phyloP scores from a whole-genome alignment of 2,329 filamentous ascomycete genomes.

The Lachnellula hyalina region DNA sequence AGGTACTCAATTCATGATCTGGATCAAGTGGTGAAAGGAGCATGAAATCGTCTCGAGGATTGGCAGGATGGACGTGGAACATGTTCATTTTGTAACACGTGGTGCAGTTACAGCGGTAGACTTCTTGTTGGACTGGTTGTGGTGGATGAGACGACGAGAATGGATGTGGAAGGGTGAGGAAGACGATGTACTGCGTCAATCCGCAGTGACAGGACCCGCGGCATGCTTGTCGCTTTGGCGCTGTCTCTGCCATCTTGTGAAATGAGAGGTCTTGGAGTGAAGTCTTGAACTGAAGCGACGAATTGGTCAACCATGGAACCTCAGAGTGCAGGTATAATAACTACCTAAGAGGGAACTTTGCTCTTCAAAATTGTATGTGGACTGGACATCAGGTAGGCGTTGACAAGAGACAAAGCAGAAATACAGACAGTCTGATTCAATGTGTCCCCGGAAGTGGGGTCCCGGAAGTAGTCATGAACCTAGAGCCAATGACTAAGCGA shows the following conservation, averaged over 20 bases:
- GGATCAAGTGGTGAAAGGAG: conserved; percentile 39
- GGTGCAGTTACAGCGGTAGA: conserved; percentile 40
- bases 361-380: conserved; percentile 2
- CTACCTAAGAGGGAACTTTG: conserved; percentile 9
- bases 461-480: too few relatives aligned
- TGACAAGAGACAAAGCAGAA: conserved; percentile 9
- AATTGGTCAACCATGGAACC: conserved; percentile 14
- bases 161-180: conserved; percentile 36
- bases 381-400: conserved; percentile 7
- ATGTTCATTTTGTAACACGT: conserved; percentile 42
- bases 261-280: conserved; percentile 20
- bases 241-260: conserved; percentile 26
- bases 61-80: conserved; percentile 38
- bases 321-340: conserved; percentile 12
- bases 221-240: conserved; percentile 22
- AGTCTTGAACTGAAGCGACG: conserved; percentile 11
- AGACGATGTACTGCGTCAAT: conserved; percentile 37
- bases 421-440: conserved; percentile 3
- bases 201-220: conserved; percentile 43
- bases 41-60: conserved; percentile 38
- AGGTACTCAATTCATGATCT: conserved; percentile 37
- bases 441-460: too few relatives aligned
- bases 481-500: not conserved
- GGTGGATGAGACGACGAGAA: conserved; percentile 16
- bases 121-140: conserved; percentile 10